phyloP scores from a whole-genome alignment of 805 yeast genomes.

The Ogataea haglerorum region DNA sequence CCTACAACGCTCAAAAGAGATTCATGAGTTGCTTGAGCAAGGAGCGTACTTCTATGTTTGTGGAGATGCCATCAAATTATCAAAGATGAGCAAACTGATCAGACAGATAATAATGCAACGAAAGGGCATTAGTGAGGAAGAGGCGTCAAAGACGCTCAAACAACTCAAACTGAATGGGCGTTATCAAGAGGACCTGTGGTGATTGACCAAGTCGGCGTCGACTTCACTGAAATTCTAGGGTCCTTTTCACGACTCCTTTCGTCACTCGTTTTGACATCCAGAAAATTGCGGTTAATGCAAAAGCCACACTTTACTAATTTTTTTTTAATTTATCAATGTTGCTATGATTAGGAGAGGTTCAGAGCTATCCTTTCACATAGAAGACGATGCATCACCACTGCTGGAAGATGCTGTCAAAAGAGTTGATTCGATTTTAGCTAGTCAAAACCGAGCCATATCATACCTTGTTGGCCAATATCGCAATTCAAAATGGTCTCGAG shows the following conservation, averaged over 20 bases:
- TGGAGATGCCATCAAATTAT: slow-evolving; percentile 92
- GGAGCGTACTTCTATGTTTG: slow-evolving; percentile 90
- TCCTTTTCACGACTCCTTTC: neutral
- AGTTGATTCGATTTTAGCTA: slow-evolving; percentile 39
- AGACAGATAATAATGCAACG: slow-evolving; percentile 51
- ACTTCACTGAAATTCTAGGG: too few species aligned
- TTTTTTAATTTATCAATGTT: neutral
- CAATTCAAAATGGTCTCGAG: slow-evolving; percentile 42
- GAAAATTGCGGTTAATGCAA: neutral
- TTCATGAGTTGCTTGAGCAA: slow-evolving; percentile 41
- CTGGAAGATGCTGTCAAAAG: slow-evolving; percentile 28
- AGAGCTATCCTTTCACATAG: slow-evolving; percentile 25
- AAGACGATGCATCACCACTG: slow-evolving; percentile 22
- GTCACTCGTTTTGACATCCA: neutral
- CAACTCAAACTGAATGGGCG: slow-evolving; percentile 72
- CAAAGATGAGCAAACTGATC: slow-evolving; percentile 72
- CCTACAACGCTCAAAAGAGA: slow-evolving; percentile 40
- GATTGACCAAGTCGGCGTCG: slow-evolving; percentile 15
- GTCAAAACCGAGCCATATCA: slow-evolving; percentile 46
- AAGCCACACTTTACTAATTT: slow-evolving; percentile 7
- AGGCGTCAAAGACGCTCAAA: slow-evolving; percentile 68
- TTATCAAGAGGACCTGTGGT: slow-evolving; percentile 98
- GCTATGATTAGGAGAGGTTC: slow-evolving; percentile 28
- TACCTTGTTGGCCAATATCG: slow-evolving; percentile 45
- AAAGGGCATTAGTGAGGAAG: slow-evolving; percentile 36